phyloP scores from a whole-genome alignment of 1,284 basidiomycete genomes.

The Boletus semigastroideus region DNA sequence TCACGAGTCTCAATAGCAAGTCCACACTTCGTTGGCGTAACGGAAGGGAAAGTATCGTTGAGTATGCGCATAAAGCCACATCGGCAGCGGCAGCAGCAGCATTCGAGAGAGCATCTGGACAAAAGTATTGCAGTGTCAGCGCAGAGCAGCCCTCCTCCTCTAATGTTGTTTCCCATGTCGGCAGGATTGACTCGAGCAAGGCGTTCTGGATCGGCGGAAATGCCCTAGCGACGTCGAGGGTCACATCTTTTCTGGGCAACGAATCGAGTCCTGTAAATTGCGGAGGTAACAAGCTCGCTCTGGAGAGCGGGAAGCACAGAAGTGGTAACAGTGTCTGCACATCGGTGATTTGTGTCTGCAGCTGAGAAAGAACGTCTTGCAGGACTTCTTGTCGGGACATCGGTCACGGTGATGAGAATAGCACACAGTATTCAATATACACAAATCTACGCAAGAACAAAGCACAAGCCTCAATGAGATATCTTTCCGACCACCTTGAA shows the following conservation, averaged over 20 bases:
- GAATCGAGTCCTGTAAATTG: conserved; percentile 42
- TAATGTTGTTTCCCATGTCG: conserved; percentile 66
- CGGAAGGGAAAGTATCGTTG: conserved; percentile 53
- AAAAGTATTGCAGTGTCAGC: conserved; percentile 66
- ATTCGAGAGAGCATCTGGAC: conserved; percentile 59
- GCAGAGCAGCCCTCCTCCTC: conserved; percentile 43
- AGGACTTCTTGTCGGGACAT: conserved; percentile 19
- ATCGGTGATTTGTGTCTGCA: conserved; percentile 54
- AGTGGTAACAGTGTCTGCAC: conserved; percentile 51
- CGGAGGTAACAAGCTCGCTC: conserved; percentile 57
- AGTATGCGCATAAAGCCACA: conserved; percentile 59
- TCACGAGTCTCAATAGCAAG: conserved; percentile 54
- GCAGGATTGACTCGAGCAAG: conserved; percentile 63
- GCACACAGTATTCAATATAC: too few species aligned
- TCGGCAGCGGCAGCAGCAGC: conserved; percentile 49
- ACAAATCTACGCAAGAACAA: background rate
- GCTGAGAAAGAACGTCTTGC: conserved; percentile 47
- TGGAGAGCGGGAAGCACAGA: conserved; percentile 56
- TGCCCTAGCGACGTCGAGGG: conserved; percentile 40
- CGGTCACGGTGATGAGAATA: background rate
- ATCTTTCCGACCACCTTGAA: conserved; percentile 42
- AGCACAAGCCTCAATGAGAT: background rate
- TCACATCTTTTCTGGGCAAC: conserved; percentile 11
- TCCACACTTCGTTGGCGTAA: conserved; percentile 47
- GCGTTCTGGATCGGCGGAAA: conserved; percentile 60